These are phyloP conservation scores for Hemerocallis citrina DNA, from an alignment of 106 monocot genomes.

Conservation along the genomic window DNA sequence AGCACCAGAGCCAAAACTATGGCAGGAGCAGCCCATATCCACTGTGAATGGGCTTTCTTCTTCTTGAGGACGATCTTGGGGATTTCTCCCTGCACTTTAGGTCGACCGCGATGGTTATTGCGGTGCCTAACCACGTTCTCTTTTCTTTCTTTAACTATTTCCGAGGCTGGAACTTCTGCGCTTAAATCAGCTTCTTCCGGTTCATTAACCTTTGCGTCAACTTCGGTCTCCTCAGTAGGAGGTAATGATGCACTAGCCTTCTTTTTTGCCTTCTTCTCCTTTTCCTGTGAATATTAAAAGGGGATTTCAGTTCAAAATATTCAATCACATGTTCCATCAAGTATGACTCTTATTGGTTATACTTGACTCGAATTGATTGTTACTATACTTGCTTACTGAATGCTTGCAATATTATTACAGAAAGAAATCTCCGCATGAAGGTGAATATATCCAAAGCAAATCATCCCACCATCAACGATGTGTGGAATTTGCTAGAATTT, in stretches of 20 bases:
- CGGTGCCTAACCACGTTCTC: neutral
- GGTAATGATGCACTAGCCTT: neutral
- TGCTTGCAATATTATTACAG: too few species aligned
- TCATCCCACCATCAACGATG: too few species aligned
- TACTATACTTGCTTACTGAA: too few species aligned
- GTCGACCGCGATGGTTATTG: neutral
- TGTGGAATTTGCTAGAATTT: too few species aligned
- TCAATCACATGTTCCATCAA: neutral
- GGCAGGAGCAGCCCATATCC: neutral
- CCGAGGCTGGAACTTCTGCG: neutral
- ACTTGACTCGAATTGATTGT: neutral
- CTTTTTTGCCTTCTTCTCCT: neutral
- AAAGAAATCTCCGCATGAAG: too few species aligned
- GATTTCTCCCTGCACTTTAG: neutral
- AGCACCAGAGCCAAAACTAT: neutral
- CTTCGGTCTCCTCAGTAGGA: neutral
- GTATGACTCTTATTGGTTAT: neutral
- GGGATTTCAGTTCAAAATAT: neutral
- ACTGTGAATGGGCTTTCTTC: neutral
- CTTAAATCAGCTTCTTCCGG: neutral
- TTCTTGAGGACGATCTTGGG: neutral
- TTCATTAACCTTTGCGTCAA: neutral
- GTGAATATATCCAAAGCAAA: too few species aligned
- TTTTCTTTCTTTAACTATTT: neutral
- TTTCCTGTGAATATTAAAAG: neutral